These are phyloP conservation scores for Pseudoscleropodium purum DNA, from an alignment of 225 moss, liverwort and hornwort species.

Conservation along the genomic window DNA sequence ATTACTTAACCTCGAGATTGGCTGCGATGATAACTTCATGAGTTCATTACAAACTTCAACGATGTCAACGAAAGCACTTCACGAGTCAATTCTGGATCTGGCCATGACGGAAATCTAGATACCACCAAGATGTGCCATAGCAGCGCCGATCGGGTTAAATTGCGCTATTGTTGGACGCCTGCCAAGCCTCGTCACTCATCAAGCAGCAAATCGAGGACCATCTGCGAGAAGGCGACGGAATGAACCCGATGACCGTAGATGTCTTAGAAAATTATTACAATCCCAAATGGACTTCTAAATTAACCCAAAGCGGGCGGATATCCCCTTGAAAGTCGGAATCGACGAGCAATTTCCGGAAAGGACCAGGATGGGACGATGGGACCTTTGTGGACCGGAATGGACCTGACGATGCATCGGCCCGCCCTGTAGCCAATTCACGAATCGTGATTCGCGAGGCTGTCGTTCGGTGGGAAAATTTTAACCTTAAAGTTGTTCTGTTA, in stretches of 20 bases:
- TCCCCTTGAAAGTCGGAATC: not conserved
- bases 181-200: not conserved
- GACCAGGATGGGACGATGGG: not conserved
- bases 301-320: slow-evolving; percentile 23
- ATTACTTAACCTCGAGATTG: not conserved
- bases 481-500: too few relatives aligned
- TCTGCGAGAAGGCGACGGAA: not conserved
- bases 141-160: not conserved
- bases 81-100: not conserved
- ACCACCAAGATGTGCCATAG: not conserved
- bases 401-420: not conserved
- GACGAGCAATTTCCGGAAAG: not conserved
- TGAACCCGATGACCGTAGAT: not conserved
- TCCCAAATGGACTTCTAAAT: slow-evolving; percentile 19
- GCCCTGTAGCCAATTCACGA: not conserved
- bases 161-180: not conserved
- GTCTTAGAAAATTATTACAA: not conserved
- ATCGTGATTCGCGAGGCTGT: not conserved
- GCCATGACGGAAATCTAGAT: not conserved
- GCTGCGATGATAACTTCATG: not conserved
- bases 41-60: not conserved
- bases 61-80: not conserved
- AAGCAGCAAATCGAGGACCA: not conserved
- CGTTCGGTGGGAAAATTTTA: not conserved
- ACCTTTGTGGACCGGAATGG: not conserved